Evolutionary conservation across 345 rosid species (phyloP), one percentile per base, ranked within the genome.

Genomic region (Geranium brycei): DNA sequence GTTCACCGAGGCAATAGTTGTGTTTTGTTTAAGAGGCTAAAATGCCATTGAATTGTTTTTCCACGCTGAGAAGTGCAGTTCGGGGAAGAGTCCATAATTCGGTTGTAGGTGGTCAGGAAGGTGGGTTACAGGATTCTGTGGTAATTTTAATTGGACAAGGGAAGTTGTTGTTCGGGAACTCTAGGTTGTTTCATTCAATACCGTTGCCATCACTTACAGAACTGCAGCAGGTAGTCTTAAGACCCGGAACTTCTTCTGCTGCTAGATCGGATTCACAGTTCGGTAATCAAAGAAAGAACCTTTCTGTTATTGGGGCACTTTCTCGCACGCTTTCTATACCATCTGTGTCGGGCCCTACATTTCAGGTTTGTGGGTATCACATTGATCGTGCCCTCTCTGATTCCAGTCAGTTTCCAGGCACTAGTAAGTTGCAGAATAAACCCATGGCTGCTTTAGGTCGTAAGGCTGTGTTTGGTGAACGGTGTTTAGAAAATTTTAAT

Each of bases 331-430:
- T 92, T 72, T 89, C 95, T 4, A 91, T 81, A 67, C 98, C 96
- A 17, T 92, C 95, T 2, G 95, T 92, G 14, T 92, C 96, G 4
- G 90, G 98, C 62, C 95, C 91, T 40, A 72, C 96, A 31, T 82
- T 87, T 75, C 91, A 93, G 79, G 88, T 80, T 60, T 90, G 91
- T 74, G 87, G 96, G 5, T 88, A 93, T 77, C 99, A 93, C 66
- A 66, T 85, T 55, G 90, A 93, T 73, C 80, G 81, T 58, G 76
- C 78, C 53, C 72, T 85, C 51, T 77, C 83, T 60, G 84, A 69
- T 2, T 41, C 76, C 5, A 62, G 75, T 71, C 69, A 74, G 69
- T 31, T 64, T 51, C 61, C 77, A 1, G 83, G 55, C 30, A 59
- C 68, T 31, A 62, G 76, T 31, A 78, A 68, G 69, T 60, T 69